Evolutionary conservation across 1,284 basidiomycete species (phyloP).

Genomic region (Wolfiporia cocos): DNA sequence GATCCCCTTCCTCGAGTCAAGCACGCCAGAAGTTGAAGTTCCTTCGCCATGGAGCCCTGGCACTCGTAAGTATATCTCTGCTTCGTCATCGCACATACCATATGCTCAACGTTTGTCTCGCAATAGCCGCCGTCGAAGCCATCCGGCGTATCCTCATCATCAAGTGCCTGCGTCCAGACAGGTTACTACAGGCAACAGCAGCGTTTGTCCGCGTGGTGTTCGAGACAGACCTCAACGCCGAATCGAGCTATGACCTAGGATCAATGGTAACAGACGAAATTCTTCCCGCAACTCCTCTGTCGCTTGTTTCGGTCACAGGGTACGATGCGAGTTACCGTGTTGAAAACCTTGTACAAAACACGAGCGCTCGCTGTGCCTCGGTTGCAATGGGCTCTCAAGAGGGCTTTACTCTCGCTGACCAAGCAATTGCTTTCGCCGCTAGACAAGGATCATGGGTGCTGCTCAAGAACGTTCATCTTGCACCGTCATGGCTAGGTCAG

Average conservation of each 20-base stretch:
- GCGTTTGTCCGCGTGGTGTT: slow-evolving; percentile 75
- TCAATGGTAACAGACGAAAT: slow-evolving; percentile 78
- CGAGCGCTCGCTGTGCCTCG: slow-evolving; percentile 70
- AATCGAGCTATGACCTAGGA: slow-evolving; percentile 70
- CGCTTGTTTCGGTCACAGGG: slow-evolving; percentile 89
- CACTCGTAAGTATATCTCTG: slow-evolving; percentile 61
- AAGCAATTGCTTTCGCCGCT: slow-evolving; percentile 87
- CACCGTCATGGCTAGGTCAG: slow-evolving; percentile 90
- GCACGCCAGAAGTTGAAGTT: slow-evolving; percentile 65
- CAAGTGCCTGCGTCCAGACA: slow-evolving; percentile 89
- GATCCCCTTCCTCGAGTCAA: slow-evolving; percentile 68
- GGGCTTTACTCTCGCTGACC: slow-evolving; percentile 91
- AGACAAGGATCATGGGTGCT: slow-evolving; percentile 92
- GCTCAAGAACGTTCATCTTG: slow-evolving; percentile 94
- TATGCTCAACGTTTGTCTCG: neutral
- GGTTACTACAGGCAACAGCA: slow-evolving; percentile 76
- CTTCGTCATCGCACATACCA: too few relatives aligned
- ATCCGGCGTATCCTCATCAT: slow-evolving; percentile 76
- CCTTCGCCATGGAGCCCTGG: slow-evolving; percentile 75
- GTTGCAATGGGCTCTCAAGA: slow-evolving; percentile 99
- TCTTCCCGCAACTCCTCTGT: slow-evolving; percentile 77
- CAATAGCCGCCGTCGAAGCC: slow-evolving; percentile 62
- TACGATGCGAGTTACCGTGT: slow-evolving; percentile 96
- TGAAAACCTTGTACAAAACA: slow-evolving; percentile 80
- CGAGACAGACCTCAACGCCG: slow-evolving; percentile 68